Evolutionary conservation across 2,329 filamentous ascomycete genomes (phyloP).

Genomic region (Ceratocystis ficicola): DNA sequence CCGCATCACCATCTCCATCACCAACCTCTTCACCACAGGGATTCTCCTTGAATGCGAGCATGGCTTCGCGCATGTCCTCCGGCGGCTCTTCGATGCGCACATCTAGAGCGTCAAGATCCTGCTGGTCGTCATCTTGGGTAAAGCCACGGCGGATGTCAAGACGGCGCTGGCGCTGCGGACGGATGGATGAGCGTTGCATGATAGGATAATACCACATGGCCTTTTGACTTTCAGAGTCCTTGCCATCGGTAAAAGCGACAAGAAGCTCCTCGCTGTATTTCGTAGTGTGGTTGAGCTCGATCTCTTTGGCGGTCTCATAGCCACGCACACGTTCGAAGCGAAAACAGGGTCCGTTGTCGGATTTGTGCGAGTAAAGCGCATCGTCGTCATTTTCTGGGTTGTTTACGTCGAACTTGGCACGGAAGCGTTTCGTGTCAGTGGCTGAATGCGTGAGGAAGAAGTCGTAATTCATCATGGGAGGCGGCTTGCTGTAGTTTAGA

Average conservation of each 20-base stretch:
- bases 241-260: slow-evolving; percentile 45
- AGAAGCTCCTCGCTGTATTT: slow-evolving; percentile 55
- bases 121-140: slow-evolving; percentile 36
- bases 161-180: slow-evolving; percentile 51
- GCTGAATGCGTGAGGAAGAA: slow-evolving; percentile 47
- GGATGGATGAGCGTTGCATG: slow-evolving; percentile 50
- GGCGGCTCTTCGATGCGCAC: slow-evolving; percentile 44
- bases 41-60: slow-evolving; percentile 41
- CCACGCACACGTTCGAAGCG: slow-evolving; percentile 49
- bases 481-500: slow-evolving; percentile 41
- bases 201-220: slow-evolving; percentile 57
- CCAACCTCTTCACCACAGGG: slow-evolving; percentile 36
- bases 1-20: slow-evolving; percentile 25
- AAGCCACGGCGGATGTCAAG: slow-evolving; percentile 43
- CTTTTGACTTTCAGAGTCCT: slow-evolving; percentile 35
- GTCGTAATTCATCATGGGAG: slow-evolving; percentile 52
- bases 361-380: slow-evolving; percentile 42
- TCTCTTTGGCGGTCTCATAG: slow-evolving; percentile 51
- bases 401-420: slow-evolving; percentile 47
- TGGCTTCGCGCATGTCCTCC: slow-evolving; percentile 41
- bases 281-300: slow-evolving; percentile 42
- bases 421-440: slow-evolving; percentile 42
- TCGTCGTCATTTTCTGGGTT: slow-evolving; percentile 44
- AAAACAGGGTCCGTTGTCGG: slow-evolving; percentile 41
- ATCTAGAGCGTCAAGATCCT: slow-evolving; percentile 43